Evolutionary conservation across 2,329 filamentous ascomycete species (phyloP).

Genomic region (Penicillium sp.): DNA sequence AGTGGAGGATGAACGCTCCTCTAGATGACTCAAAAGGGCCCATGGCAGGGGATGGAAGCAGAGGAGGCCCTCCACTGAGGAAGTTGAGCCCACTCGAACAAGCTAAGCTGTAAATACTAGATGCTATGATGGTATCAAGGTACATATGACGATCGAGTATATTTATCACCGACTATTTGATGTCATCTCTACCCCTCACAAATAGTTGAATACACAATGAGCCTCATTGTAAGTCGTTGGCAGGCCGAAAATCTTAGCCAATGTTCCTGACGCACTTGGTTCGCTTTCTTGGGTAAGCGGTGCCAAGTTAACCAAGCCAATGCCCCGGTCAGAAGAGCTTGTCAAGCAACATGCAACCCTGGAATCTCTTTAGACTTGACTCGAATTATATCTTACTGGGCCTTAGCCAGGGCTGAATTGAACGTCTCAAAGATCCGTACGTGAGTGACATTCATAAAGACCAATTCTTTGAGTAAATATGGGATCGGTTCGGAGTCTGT

Average conservation of each 20-base stretch:
- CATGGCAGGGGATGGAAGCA: slow-evolving; percentile 28
- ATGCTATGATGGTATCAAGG: not conserved
- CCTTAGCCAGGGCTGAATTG: not conserved
- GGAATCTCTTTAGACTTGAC: too few species aligned
- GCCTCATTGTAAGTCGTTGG: too few species aligned
- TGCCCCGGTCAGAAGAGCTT: too few species aligned
- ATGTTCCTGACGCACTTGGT: not conserved
- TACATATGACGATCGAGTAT: not conserved
- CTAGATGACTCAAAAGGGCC: not conserved
- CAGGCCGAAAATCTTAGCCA: not conserved
- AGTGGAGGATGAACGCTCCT: slow-evolving; percentile 47
- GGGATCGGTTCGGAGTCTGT: not conserved
- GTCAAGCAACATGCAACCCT: too few species aligned
- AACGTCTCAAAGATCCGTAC: not conserved
- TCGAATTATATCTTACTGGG: too few species aligned
- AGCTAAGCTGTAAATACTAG: slow-evolving; percentile 17
- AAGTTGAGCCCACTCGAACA: slow-evolving; percentile 22
- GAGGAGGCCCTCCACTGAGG: slow-evolving; percentile 26
- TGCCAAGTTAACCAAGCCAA: too few species aligned
- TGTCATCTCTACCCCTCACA: not conserved
- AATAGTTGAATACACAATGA: not conserved
- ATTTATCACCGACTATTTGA: not conserved
- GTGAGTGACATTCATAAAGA: too few species aligned
- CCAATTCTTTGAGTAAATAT: too few species aligned
- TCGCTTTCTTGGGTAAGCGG: too few species aligned